A percentile compares a stretch with the other conserved stretches of the same genome.
These are phyloP conservation scores for Cutaneotrichosporon sp. DNA, from an alignment of 1,284 basidiomycete genomes.

Conservation along the genomic window DNA sequence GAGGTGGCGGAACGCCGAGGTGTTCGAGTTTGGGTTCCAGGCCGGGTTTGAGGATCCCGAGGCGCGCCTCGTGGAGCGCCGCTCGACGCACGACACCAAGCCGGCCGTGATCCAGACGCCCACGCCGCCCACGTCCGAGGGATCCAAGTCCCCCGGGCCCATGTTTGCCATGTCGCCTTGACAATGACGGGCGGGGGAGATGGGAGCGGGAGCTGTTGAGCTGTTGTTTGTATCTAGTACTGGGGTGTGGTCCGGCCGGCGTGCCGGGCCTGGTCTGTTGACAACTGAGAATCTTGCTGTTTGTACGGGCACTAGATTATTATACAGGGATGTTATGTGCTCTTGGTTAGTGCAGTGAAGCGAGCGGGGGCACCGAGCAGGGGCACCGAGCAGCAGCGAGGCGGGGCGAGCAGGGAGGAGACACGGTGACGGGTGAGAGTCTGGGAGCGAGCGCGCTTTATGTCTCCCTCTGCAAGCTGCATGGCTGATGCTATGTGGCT, in stretches of 20 bases:
- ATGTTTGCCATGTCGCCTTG: constrained; percentile 5
- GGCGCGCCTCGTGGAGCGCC: constrained; percentile 29
- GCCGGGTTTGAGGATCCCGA: constrained; percentile 36
- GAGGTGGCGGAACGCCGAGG: constrained; percentile 52
- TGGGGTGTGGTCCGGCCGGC: neutral
- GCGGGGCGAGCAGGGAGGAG: too few relatives aligned
- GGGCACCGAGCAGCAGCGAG: too few relatives aligned
- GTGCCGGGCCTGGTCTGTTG: neutral
- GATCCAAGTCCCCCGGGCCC: neutral
- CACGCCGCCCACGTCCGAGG: neutral
- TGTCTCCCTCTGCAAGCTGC: too few relatives aligned
- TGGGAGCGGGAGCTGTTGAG: too few relatives aligned
- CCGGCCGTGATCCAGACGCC: neutral
- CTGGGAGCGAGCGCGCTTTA: too few relatives aligned
- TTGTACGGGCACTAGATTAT: neutral
- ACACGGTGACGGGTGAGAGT: too few relatives aligned
- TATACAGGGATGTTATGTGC: neutral
- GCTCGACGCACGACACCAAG: neutral
- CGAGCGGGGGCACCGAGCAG: too few relatives aligned
- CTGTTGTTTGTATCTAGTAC: neutral
- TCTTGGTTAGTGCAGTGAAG: neutral
- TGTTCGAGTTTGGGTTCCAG: constrained; percentile 44
- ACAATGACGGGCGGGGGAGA: neutral
- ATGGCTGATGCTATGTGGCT: too few relatives aligned
- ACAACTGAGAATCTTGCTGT: neutral